Percentiles rank a stretch among this genome's conserved stretches.
phyloP scores from a whole-genome alignment of 495 filamentous ascomycete species.

The Aspergillus incahuasiensis region DNA sequence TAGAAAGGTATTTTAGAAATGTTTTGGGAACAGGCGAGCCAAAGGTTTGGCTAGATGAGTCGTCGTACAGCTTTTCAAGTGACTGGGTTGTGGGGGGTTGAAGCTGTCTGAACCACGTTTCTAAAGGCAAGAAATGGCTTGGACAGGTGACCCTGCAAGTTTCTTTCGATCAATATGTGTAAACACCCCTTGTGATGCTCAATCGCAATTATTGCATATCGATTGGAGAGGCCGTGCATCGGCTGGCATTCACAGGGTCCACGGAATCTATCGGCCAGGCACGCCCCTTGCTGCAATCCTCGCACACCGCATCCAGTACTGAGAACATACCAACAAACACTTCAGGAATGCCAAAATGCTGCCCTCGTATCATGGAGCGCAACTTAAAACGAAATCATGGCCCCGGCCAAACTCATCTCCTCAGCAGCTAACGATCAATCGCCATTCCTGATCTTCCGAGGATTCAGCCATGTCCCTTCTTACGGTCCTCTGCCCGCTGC shows the following conservation, averaged over 20 bases:
- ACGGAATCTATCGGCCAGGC: neutral
- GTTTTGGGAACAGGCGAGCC: constrained; percentile 22
- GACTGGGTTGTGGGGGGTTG: neutral
- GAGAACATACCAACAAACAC: neutral
- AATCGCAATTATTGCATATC: neutral
- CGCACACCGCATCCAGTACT: neutral
- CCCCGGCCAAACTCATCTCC: neutral
- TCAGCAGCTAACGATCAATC: neutral
- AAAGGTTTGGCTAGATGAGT: constrained; percentile 27
- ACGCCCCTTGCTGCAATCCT: neutral
- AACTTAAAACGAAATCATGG: neutral
- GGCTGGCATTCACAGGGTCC: neutral
- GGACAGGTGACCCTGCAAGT: too few species aligned
- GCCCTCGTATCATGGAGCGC: neutral
- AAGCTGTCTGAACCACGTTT: neutral
- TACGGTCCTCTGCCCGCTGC: neutral
- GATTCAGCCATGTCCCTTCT: neutral
- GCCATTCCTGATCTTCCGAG: neutral
- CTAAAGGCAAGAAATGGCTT: neutral
- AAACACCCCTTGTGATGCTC: neutral
- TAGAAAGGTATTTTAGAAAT: constrained; percentile 24
- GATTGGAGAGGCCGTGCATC: too few species aligned
- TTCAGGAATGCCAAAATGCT: neutral
- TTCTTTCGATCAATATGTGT: too few species aligned
- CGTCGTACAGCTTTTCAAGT: constrained; percentile 7